Base-by-base conservation (phyloP, 2,329 filamentous ascomycete genomes). In the Aureobasidium sp. region DNA sequence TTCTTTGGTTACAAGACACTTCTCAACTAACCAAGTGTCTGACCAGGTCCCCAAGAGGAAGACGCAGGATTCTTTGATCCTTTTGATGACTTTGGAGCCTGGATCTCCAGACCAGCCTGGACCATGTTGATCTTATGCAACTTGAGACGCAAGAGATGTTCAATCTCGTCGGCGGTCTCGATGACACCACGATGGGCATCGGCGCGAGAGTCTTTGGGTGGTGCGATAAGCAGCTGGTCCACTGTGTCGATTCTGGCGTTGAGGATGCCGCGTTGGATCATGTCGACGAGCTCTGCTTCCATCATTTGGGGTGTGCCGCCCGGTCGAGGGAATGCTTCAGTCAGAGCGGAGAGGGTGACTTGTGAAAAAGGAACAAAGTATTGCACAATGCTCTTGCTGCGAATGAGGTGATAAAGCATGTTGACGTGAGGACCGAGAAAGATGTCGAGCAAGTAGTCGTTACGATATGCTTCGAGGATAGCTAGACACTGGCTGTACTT, bases 321-420 rank as follows among this genome's bases (percentile, higher is more conserved):
- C 0, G 84, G 78, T 2, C 80, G 77, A 0, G 85, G 86, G 73
- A 99, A 97, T 2, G 90, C 87, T 39, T 82, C 79, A 9, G 89
- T 85, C 79, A 99, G 84, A 64, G 86, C 91, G 23, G 87, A 82
- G 5, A 97, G 79, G 0, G 89, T 92, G 64, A 97, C 91, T 67
- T 87, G 87, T 46, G 88, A 95, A 74, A 96, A 99, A 0, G 94
- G 92, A 27, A 90, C 82, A 68, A 96, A 88, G 76, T 97, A 97
- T 71, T 96, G 90, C 27, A 92, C 84, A 63, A 99, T 97, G 70
- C 92, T 93, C 78, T 97, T 97, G 70, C 83, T 89, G 63, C 94
- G 86, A 67, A 99, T 91, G 52, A 80, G 78, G 12, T 82, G 79
- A 76, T 92, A 94, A 23, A 99, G 79, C 1, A 78, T 76, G 41